Percentiles rank a stretch among this genome's conserved stretches.
Conservation (phyloP, 2,329 filamentous ascomycete species). For the Ophiostoma quercus region DNA sequence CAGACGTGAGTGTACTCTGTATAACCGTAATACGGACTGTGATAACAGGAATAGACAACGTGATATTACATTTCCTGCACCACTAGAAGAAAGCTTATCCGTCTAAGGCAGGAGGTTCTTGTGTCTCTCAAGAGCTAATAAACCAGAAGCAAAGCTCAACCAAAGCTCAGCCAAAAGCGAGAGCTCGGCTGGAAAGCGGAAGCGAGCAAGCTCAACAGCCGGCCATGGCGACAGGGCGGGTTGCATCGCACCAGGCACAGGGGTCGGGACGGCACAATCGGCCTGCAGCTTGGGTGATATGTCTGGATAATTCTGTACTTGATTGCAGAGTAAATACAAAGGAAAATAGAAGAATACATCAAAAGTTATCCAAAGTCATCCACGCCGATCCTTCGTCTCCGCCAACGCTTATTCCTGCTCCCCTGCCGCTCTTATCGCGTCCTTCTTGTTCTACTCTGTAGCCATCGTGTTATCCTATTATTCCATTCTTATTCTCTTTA, state of each 20-base stretch:
- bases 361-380: background rate
- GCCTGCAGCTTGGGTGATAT: background rate
- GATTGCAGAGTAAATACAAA: background rate
- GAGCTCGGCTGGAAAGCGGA: background rate
- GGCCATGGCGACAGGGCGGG: background rate
- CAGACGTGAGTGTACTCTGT: background rate
- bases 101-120: constrained; percentile 4
- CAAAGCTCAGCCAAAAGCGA: background rate
- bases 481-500: too few species aligned
- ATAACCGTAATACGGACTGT: too few species aligned
- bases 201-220: background rate
- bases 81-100: background rate
- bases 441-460: background rate
- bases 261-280: background rate
- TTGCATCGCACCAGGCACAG: background rate
- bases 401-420: background rate
- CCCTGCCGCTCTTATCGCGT: background rate
- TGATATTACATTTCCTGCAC: background rate
- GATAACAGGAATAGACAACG: background rate
- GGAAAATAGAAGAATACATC: background rate
- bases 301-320: background rate
- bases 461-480: background rate
- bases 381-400: background rate
- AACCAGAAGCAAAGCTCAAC: background rate
- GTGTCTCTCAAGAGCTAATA: background rate